Evolutionary conservation across 148 eudicot species (phyloP).

Genomic region (Vaccinium corymbosum): DNA sequence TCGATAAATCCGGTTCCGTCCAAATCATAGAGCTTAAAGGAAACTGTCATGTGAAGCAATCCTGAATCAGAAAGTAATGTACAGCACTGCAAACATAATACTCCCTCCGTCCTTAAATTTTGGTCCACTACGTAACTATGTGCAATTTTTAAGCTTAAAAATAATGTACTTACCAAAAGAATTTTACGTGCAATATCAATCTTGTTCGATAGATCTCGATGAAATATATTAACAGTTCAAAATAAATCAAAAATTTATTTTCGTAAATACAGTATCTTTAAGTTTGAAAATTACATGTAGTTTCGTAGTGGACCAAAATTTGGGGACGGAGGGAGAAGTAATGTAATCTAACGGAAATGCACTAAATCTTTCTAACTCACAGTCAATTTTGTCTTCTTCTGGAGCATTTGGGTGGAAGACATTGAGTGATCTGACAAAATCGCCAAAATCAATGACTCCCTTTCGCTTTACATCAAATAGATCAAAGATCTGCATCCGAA

Average conservation of each 20-base stretch:
- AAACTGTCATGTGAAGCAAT: conserved; percentile 44
- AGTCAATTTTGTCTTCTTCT: conserved; percentile 78
- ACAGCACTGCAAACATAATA: not conserved
- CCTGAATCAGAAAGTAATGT: not conserved
- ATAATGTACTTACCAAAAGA: too few relatives aligned
- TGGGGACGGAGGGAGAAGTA: too few relatives aligned
- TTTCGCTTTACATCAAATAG: conserved; percentile 77
- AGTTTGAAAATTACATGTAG: too few relatives aligned
- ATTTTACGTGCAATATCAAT: too few relatives aligned
- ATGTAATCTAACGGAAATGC: not conserved
- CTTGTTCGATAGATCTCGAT: too few relatives aligned
- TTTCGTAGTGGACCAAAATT: too few relatives aligned
- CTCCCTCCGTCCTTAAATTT: too few relatives aligned
- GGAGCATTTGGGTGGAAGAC: conserved; percentile 94
- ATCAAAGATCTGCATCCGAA: conserved; percentile 66
- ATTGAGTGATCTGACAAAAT: conserved; percentile 75
- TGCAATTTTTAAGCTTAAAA: too few relatives aligned
- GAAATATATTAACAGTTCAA: too few relatives aligned
- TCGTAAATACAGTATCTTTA: too few relatives aligned
- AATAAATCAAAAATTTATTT: too few relatives aligned
- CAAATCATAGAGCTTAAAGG: conserved; percentile 88
- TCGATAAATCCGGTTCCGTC: conserved; percentile 85
- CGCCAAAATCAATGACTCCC: conserved; percentile 91
- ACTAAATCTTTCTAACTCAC: conserved; percentile 34
- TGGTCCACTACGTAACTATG: too few relatives aligned